Evolutionary conservation across 192 early-diverging fungal species (phyloP).

Genomic region (Rhizophlyctis rosea): DNA sequence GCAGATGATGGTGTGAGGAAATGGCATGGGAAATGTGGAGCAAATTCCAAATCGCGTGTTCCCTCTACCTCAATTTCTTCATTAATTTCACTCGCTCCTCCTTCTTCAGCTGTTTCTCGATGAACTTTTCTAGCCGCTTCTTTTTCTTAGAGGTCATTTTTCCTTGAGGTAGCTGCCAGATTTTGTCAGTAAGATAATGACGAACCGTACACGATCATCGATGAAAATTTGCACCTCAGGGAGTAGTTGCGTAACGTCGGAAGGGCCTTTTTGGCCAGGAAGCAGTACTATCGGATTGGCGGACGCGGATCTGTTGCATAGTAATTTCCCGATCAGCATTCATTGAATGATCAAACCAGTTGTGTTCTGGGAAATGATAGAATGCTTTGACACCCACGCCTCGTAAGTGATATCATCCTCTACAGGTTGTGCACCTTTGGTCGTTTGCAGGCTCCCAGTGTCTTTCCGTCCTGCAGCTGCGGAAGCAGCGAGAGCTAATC

Average conservation of each 20-base stretch:
- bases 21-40: not conserved
- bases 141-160: conserved; percentile 51
- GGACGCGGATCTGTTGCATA: conserved; percentile 4
- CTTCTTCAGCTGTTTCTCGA: conserved; percentile 57
- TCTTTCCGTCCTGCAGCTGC: conserved; percentile 2
- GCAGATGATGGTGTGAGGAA: not conserved
- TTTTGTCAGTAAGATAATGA: not conserved
- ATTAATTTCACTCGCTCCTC: conserved; percentile 47
- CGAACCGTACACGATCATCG: conserved; percentile 1
- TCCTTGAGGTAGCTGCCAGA: conserved; percentile 21
- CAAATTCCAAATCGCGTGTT: conserved; percentile 3
- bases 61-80: conserved; percentile 37
- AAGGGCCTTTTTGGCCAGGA: conserved; percentile 8
- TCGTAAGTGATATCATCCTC: not conserved
- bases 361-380: no score
- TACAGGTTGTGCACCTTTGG: not conserved
- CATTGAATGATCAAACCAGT: no score
- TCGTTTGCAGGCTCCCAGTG: not conserved
- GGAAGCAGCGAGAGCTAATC: conserved; percentile 5
- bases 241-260: not conserved
- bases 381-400: not conserved
- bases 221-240: conserved; percentile 2
- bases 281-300: conserved; percentile 5
- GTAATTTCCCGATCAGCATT: no score
- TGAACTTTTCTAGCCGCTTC: conserved; percentile 58